Percentiles rank a stretch among this genome's conserved stretches.
phyloP scores from a whole-genome alignment of 169 alveolate genomes.

The Cryptosporidium felis region DNA sequence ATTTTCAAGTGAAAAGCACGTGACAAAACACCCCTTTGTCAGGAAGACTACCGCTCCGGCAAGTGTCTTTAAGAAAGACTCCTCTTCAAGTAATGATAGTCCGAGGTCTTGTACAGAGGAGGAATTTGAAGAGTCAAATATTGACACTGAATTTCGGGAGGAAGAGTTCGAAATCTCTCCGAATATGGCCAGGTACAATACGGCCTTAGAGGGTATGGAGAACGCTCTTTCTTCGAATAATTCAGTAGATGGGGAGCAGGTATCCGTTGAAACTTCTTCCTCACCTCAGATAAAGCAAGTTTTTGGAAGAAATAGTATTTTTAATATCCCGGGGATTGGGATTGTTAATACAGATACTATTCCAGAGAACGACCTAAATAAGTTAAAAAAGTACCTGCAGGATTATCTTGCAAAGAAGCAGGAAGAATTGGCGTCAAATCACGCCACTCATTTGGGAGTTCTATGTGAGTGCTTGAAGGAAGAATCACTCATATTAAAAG shows the following conservation, averaged over 20 bases:
- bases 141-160: constrained; percentile 28
- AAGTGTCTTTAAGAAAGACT: constrained; percentile 16
- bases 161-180: constrained; percentile 29
- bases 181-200: background rate
- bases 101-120: constrained; percentile 57
- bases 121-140: constrained; percentile 45
- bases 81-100: constrained; percentile 37
- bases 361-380: constrained; percentile 9
- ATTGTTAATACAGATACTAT: constrained; percentile 30
- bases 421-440: constrained; percentile 61
- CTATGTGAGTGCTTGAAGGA: constrained; percentile 62
- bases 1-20: constrained; percentile 46
- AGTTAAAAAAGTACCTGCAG: constrained; percentile 37
- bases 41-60: constrained; percentile 59
- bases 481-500: constrained; percentile 48
- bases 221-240: background rate
- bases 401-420: constrained; percentile 41
- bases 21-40: background rate
- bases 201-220: background rate
- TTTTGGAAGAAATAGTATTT: constrained; percentile 39
- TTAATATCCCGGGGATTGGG: constrained; percentile 69
- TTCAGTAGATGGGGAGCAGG: background rate
- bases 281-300: constrained; percentile 49
- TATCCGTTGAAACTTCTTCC: background rate
- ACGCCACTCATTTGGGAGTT: constrained; percentile 50